Percentiles rank a stretch among this genome's conserved stretches.
Conservation (phyloP, 31 red algal genomes). For the Porphyra umbilicalis region DNA sequence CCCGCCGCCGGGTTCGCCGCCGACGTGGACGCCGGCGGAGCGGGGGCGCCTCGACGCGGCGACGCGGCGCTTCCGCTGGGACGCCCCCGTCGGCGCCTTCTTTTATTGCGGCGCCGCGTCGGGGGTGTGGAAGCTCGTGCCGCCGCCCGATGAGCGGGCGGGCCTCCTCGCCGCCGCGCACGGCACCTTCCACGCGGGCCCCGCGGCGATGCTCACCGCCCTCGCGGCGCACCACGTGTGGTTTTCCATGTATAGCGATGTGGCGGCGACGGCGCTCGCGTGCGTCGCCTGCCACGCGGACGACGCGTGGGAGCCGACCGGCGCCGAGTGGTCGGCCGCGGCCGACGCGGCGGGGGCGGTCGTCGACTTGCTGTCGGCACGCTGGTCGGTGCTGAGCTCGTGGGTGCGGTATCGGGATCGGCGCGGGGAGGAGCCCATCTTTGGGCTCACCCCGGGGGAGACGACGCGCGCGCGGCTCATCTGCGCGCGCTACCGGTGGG, state of each 20-base stretch:
- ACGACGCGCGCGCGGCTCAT: background rate
- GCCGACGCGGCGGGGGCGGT: background rate
- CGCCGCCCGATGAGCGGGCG: background rate
- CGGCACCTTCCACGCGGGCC: background rate
- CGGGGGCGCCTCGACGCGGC: background rate
- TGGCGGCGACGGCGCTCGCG: background rate
- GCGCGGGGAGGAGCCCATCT: background rate
- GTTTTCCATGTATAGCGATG: background rate
- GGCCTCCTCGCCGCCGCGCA: background rate
- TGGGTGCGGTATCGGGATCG: background rate
- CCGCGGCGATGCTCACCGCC: background rate
- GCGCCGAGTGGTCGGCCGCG: background rate
- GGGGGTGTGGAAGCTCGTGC: background rate
- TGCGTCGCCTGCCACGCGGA: background rate
- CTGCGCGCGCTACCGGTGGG: background rate
- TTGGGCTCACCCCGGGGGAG: background rate
- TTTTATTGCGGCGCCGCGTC: background rate
- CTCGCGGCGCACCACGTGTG: background rate
- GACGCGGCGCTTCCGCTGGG: background rate
- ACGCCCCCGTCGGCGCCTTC: background rate
- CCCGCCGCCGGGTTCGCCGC: background rate
- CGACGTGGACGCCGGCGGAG: background rate
- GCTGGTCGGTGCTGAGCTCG: background rate
- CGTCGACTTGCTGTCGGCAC: background rate
- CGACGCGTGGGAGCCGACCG: background rate